Base-by-base conservation (phyloP, 768 basidiomycete genomes). In the Trametes cubensis region DNA sequence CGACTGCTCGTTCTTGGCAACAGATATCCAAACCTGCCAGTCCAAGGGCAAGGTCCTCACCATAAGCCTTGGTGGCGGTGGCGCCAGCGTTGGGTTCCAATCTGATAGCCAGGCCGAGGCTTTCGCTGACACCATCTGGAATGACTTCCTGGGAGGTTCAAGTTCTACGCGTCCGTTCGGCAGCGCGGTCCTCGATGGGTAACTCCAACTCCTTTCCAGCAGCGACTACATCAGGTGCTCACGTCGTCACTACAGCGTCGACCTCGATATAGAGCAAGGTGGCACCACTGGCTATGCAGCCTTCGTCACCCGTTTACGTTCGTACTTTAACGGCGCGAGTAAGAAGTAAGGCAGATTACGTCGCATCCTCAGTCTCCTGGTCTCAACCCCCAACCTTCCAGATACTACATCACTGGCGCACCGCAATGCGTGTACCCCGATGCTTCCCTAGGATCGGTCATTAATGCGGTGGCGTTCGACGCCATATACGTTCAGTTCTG, bases 401-500 rank as follows among this genome's bases (percentile, higher is more conserved):
- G 74, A 52, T 76, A 75, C 67, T 74, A 73, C 62, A 54, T 73
- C 34, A 72, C 75, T 4, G 77, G 73, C 14, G 76, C 77, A 14
- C 78, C 79, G 15, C 78, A 79, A 67, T 78, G 77, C 41, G 68
- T 71, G 2, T 78, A 73, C 55, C 76, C 78, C 13, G 77, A 78
- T 65, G 70, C 75, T n/a, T 69, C 70, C 34, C 68, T 77, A 42
- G 74, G 73, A n/a, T 45, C 69, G 28, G 71, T 72, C 21, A 62
- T 79, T 42, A 76, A 78, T 59, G 67, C 69, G 6, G 74, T 74
- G 6, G 64, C 58, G 46, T 80, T 80, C 67, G 78, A 79, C 59
- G 73, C 74, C 7, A 67, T 79, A 47, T 80, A 77, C 66, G 72
- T 76, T 46, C 85, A 86, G 70, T 86, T 85, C 67, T 85, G 77